Percentiles rank a stretch among this genome's conserved stretches.
Evolutionary conservation across 768 basidiomycete genomes (phyloP).

Genomic region (Tylopilus rubrobrunneus): DNA sequence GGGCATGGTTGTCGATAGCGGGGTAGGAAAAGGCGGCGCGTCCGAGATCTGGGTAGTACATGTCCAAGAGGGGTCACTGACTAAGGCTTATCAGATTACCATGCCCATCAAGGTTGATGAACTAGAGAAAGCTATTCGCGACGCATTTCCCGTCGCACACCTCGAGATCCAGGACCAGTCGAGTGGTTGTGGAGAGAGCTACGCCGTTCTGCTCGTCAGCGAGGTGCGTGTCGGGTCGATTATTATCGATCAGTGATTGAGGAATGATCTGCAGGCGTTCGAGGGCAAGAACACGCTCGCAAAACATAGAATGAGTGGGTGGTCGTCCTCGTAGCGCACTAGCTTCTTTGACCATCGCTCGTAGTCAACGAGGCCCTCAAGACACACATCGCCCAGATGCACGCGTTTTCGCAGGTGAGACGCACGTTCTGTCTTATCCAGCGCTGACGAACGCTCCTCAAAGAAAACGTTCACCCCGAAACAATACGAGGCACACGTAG

Average conservation of each 20-base stretch:
- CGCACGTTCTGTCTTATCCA: neutral
- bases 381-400: constrained; percentile 71
- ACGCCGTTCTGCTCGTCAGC: constrained; percentile 72
- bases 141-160: constrained; percentile 59
- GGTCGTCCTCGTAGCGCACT: neutral
- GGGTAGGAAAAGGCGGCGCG: constrained; percentile 35
- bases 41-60: constrained; percentile 17
- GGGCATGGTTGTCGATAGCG: constrained; percentile 78
- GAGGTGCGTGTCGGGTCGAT: constrained; percentile 41
- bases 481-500: constrained; percentile 53
- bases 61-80: constrained; percentile 3
- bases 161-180: constrained; percentile 76
- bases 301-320: constrained; percentile 65
- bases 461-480: constrained; percentile 74
- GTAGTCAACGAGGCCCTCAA: constrained; percentile 77
- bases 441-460: neutral
- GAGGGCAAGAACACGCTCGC: constrained; percentile 79
- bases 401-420: constrained; percentile 83
- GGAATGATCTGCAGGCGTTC: constrained; percentile 47
- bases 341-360: constrained; percentile 2
- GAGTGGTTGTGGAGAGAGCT: constrained; percentile 78
- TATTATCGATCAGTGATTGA: neutral
- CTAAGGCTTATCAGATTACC: constrained; percentile 17
- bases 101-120: constrained; percentile 57
- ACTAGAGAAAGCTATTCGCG: constrained; percentile 61